phyloP scores from a whole-genome alignment of 1,284 basidiomycete genomes.

The Caloboletus inedulis region DNA sequence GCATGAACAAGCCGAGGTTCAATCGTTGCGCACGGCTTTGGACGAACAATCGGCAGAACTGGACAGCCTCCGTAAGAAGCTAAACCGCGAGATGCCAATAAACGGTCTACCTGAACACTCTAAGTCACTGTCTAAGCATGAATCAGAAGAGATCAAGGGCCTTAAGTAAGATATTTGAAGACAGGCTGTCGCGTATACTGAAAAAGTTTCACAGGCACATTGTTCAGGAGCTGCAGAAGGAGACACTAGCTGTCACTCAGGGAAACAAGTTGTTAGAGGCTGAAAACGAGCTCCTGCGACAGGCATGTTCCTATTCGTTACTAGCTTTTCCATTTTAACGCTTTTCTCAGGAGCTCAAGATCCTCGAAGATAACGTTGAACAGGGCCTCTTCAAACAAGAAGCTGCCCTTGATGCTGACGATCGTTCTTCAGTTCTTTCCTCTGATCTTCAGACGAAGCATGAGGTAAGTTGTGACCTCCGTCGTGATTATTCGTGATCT shows the following conservation, averaged over 20 bases:
- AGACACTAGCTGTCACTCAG: conserved; percentile 64
- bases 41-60: conserved; percentile 50
- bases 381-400: conserved; percentile 56
- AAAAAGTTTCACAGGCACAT: conserved; percentile 60
- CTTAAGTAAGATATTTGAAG: conserved; percentile 55
- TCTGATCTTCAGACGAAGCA: conserved; percentile 46
- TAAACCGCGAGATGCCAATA: conserved; percentile 53
- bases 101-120: conserved; percentile 37
- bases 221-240: conserved; percentile 82
- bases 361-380: conserved; percentile 75
- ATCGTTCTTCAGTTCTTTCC: conserved; percentile 21
- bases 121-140: conserved; percentile 46
- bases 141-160: conserved; percentile 65
- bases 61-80: conserved; percentile 55
- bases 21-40: conserved; percentile 36
- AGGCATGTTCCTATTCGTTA: conserved; percentile 41
- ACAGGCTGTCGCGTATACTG: conserved; percentile 4
- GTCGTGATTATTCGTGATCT: conserved; percentile 3
- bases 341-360: conserved; percentile 56
- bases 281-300: conserved; percentile 76
- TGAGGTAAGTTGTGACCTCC: conserved; percentile 43
- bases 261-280: conserved; percentile 69
- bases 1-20: conserved; percentile 39
- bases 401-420: conserved; percentile 37
- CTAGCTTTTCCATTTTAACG: conserved; percentile 1